Percentiles rank a stretch among this genome's conserved stretches.
These are phyloP conservation scores for Penicillium sp. DNA, from an alignment of 2,329 filamentous ascomycete genomes.

Conservation along the genomic window DNA sequence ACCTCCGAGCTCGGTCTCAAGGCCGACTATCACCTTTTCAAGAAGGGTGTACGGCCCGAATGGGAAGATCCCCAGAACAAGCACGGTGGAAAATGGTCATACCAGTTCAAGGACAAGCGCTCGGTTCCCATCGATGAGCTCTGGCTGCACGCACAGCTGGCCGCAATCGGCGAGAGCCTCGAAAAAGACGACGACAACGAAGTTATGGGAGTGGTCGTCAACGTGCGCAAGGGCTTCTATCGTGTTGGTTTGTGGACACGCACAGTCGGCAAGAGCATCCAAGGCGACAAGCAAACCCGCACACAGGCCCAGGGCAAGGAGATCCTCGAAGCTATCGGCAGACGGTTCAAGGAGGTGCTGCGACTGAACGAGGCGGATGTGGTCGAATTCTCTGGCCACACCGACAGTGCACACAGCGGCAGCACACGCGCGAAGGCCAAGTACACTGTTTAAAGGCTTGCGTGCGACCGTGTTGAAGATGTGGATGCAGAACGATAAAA, in stretches of 20 bases:
- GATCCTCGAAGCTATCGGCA: conserved; percentile 77
- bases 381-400: conserved; percentile 96
- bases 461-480: conserved; percentile 14
- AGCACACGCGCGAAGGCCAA: conserved; percentile 96
- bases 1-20: conserved; percentile 95
- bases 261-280: conserved; percentile 80
- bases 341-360: conserved; percentile 87
- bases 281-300: conserved; percentile 70
- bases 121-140: conserved; percentile 86
- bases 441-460: conserved; percentile 65
- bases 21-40: conserved; percentile 99
- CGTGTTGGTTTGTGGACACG: conserved; percentile 97
- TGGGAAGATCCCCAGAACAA: conserved; percentile 99
- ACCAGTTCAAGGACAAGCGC: conserved; percentile 95
- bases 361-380: conserved; percentile 70
- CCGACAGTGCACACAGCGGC: conserved; percentile 85
- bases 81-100: conserved; percentile 98
- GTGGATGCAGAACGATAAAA: conserved; percentile 21
- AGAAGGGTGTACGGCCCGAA: conserved; percentile 91
- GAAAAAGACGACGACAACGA: conserved; percentile 91
- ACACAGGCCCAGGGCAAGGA: conserved; percentile 78
- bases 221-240: conserved; percentile 97
- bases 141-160: conserved; percentile 96
- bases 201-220: conserved; percentile 98
- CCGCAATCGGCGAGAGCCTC: conserved; percentile 94